Evolutionary conservation across 129 eudicot genomes (phyloP).

Genomic region (Chrysanthemum lavandulifolium): DNA sequence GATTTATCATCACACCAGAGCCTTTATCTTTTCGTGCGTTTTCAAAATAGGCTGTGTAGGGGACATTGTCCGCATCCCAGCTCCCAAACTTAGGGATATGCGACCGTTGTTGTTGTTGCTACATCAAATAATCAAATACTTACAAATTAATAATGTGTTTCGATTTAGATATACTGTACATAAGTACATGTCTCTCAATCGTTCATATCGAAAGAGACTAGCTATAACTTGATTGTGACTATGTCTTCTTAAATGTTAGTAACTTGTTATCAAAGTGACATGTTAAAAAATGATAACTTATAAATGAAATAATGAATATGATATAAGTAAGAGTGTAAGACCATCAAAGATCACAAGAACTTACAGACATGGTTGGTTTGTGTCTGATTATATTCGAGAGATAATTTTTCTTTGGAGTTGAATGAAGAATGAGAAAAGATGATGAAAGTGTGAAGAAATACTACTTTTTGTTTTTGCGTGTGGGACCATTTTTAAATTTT

Average conservation of each 20-base stretch:
- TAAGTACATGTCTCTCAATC: background rate
- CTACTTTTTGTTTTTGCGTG: constrained; percentile 34
- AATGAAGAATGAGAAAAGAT: constrained; percentile 5
- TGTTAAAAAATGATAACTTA: background rate
- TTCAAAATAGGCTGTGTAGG: constrained; percentile 71
- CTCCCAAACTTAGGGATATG: constrained; percentile 80
- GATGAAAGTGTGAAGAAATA: constrained; percentile 9
- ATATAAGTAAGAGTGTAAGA: background rate
- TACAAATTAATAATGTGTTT: background rate
- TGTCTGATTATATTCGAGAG: constrained; percentile 26
- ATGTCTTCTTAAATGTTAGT: too few relatives aligned
- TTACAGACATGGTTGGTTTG: constrained; percentile 55
- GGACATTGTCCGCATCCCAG: constrained; percentile 80
- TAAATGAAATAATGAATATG: background rate
- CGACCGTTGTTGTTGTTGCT: constrained; percentile 52
- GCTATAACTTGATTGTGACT: too few relatives aligned
- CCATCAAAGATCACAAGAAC: constrained; percentile 10
- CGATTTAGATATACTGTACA: background rate
- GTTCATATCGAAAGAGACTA: background rate
- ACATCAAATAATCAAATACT: constrained; percentile 22
- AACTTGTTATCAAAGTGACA: background rate
- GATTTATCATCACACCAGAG: constrained; percentile 48
- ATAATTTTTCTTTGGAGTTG: constrained; percentile 11
- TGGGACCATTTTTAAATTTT: constrained; percentile 32
- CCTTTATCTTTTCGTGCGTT: constrained; percentile 62